A percentile compares a stretch with the other conserved stretches of the same genome.
Conservation (phyloP, 805 yeast species). For the Candida ascalaphidarum region DNA sequence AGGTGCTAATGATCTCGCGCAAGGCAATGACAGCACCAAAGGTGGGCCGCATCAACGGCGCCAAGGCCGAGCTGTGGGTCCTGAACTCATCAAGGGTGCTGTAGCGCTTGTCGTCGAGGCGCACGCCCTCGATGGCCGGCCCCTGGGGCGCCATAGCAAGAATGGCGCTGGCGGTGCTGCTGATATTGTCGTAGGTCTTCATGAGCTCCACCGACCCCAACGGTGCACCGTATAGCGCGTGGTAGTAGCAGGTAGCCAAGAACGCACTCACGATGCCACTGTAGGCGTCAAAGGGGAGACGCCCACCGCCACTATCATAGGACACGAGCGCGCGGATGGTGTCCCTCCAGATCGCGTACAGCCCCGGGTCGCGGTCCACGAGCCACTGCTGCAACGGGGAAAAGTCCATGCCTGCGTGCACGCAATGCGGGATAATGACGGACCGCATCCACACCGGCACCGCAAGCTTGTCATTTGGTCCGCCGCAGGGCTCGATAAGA, state of each 20-base stretch:
- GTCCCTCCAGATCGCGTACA: too few relatives aligned
- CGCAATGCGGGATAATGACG: background rate
- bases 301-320: too few relatives aligned
- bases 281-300: too few relatives aligned
- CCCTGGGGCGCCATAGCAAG: background rate
- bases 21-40: constrained; percentile 9
- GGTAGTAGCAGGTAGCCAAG: too few relatives aligned
- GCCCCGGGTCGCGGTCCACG: too few relatives aligned
- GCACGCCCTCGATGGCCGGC: background rate
- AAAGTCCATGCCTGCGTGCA: too few relatives aligned
- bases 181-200: constrained; percentile 20
- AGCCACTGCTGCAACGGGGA: too few relatives aligned
- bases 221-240: background rate
- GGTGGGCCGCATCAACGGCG: constrained; percentile 9
- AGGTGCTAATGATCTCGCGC: constrained; percentile 15
- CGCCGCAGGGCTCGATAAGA: background rate
- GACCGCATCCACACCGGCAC: background rate
- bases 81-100: constrained; percentile 10
- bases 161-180: constrained; percentile 8
- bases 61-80: constrained; percentile 7
- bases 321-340: too few relatives aligned
- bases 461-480: background rate
- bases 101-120: constrained; percentile 1
- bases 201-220: constrained; percentile 16
- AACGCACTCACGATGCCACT: too few relatives aligned